These are phyloP conservation scores for Nigrospora oryzae DNA, from an alignment of 2,329 filamentous ascomycete species.

Conservation along the genomic window DNA sequence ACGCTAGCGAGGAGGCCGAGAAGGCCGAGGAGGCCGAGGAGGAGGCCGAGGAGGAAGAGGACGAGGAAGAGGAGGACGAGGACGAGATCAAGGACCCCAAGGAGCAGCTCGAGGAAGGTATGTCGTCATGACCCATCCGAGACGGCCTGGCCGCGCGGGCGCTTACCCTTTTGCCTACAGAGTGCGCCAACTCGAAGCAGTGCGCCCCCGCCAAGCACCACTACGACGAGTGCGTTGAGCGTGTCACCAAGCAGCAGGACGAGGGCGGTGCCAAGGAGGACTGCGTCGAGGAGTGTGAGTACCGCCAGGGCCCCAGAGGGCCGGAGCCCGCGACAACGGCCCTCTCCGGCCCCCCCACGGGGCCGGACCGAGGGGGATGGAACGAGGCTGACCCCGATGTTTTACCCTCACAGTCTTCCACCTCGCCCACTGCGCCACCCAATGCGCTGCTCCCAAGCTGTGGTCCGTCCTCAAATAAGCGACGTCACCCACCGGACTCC, in stretches of 20 bases:
- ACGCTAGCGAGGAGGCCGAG: constrained; percentile 32
- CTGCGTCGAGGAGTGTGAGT: constrained; percentile 98
- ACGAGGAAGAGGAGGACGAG: constrained; percentile 75
- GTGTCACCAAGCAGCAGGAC: constrained; percentile 65
- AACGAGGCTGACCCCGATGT: neutral
- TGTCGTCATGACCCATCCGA: constrained; percentile 29
- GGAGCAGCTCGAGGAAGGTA: constrained; percentile 86
- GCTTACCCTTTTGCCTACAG: constrained; percentile 35
- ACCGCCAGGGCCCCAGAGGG: neutral
- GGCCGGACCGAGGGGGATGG: neutral
- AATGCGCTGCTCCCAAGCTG: constrained; percentile 93
- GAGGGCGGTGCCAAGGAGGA: constrained; percentile 76
- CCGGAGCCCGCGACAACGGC: too few species aligned
- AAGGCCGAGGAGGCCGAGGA: constrained; percentile 46
- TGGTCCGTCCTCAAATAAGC: constrained; percentile 85
- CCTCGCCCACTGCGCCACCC: constrained; percentile 87
- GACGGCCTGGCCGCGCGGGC: neutral
- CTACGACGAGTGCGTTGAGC: constrained; percentile 96
- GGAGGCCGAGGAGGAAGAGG: constrained; percentile 61
- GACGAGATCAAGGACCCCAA: constrained; percentile 80
- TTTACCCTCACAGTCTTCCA: constrained; percentile 75
- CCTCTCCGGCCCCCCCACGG: too few species aligned
- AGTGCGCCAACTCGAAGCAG: constrained; percentile 79
- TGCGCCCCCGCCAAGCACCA: constrained; percentile 92
- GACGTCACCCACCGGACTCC: constrained; percentile 6